phyloP scores from a whole-genome alignment of 495 filamentous ascomycete genomes.

The Cercophora newfieldiana region DNA sequence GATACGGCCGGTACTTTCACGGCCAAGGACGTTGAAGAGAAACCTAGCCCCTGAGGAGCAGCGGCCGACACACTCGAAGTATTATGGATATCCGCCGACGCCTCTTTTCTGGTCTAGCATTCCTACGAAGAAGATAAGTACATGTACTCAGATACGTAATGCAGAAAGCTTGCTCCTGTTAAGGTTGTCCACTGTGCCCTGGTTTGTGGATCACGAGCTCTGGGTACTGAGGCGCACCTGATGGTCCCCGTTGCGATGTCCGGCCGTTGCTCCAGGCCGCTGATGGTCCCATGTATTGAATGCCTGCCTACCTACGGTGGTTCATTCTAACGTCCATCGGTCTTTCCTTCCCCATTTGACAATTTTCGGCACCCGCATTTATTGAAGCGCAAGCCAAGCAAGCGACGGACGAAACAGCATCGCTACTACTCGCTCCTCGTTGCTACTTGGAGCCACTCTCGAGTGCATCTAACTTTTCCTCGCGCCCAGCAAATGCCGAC shows the following conservation, averaged over 20 bases:
- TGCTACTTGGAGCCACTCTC: no score
- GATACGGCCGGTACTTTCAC: no score
- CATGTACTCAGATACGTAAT: background rate
- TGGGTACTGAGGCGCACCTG: background rate
- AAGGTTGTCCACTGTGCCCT: background rate
- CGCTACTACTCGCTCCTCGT: no score
- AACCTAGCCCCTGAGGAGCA: background rate
- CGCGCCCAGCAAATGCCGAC: no score
- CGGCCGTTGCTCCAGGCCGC: no score
- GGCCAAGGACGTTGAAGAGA: no score
- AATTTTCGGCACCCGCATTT: background rate
- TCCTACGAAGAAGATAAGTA: background rate
- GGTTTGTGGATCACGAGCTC: background rate
- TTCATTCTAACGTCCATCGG: background rate
- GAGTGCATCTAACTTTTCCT: no score
- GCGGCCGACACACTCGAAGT: background rate
- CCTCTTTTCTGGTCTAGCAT: background rate
- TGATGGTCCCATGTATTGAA: no score
- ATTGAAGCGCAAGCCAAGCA: background rate
- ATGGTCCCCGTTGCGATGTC: no score
- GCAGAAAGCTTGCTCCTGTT: background rate
- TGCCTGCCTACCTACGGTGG: no score
- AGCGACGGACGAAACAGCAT: no score
- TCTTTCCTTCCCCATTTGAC: background rate
- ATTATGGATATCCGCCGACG: background rate